These are phyloP conservation scores for Aspergillus asperescens DNA, from an alignment of 495 filamentous ascomycete species.

Conservation along the genomic window DNA sequence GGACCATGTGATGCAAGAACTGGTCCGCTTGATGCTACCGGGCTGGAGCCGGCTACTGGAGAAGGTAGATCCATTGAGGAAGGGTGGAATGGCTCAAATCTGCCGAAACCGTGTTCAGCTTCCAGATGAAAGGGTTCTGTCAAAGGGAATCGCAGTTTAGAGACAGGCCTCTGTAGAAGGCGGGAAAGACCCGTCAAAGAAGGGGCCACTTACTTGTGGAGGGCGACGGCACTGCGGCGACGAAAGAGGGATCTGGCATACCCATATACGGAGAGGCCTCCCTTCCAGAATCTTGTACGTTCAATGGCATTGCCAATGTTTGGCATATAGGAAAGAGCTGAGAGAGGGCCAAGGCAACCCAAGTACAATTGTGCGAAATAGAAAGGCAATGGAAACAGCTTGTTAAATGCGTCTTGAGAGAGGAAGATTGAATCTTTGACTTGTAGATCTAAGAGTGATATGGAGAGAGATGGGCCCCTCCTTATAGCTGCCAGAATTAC, in stretches of 20 bases:
- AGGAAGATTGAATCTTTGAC: not conserved
- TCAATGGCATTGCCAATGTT: conserved; percentile 32
- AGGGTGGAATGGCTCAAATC: conserved; percentile 4
- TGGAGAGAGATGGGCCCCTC: not conserved
- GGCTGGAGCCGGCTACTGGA: not conserved
- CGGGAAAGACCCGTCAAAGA: not conserved
- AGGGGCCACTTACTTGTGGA: conserved; percentile 27
- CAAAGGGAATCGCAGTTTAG: conserved; percentile 21
- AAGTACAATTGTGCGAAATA: not conserved
- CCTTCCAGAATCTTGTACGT: conserved; percentile 35
- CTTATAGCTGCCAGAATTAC: conserved; percentile 7
- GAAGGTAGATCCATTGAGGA: conserved; percentile 7
- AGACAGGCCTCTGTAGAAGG: conserved; percentile 17
- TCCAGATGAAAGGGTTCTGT: conserved; percentile 23
- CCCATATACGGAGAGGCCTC: conserved; percentile 33
- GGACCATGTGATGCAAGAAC: conserved; percentile 10
- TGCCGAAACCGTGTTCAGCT: conserved; percentile 16
- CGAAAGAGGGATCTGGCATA: conserved; percentile 28
- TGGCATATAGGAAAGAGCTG: conserved; percentile 25
- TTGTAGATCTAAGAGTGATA: not conserved
- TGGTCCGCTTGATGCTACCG: conserved; percentile 2
- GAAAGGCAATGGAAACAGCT: not conserved
- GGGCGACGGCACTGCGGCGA: conserved; percentile 24
- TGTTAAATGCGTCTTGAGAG: not conserved
- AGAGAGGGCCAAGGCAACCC: not conserved